Base-by-base conservation (phyloP, 2,329 filamentous ascomycete genomes). In the Huntiella omanensis region DNA sequence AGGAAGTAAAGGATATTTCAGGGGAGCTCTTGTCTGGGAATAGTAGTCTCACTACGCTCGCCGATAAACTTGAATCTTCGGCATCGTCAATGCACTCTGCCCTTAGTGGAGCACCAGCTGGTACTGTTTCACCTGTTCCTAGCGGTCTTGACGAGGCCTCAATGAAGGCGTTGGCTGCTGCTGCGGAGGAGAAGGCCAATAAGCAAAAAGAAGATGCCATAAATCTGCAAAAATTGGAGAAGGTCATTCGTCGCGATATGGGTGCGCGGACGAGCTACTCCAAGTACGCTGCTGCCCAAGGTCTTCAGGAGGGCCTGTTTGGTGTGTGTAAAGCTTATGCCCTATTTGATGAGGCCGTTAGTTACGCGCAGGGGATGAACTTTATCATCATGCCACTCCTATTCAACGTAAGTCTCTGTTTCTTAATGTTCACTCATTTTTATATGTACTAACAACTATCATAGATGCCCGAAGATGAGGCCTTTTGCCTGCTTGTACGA, bases 341-440 rank as follows among this genome's bases (percentile, higher is more conserved):
- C 11, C 68, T 98, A 28, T 96, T 87, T 55, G 91, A 98, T 56
- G 86, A 94, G 56, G 81, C 71, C 5, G 91, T 98, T 33, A 88
- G 91, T 32, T 98, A 98, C 60, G 88, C 92, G 0, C 91, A 98
- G 61, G 91, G 91, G 58, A 95, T 98, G 83, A 98, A 96, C 59
- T 98, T 98, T 57, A 75, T 98, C 50, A 83, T 86, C 42, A 96
- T 96, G 86, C 91, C 92, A 17, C 62, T 98, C 13, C 68, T 98
- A 1, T 95, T 98, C 65, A 96, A 95, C 59, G 79, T 83, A 64
- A 68, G 77, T 60, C 42, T 22, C n/a, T 33, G 4, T 33, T 35
- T 16, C n/a, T 8, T n/a, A 12, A 19, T 4, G 15, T 2, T 40
- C 8, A 12, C 35, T 7, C 8, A 17, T 37, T 10, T 34, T 13